These are phyloP conservation scores for Tetratostichococcus sp. DNA, from an alignment of 139 green algal genomes.

Conservation along the genomic window DNA sequence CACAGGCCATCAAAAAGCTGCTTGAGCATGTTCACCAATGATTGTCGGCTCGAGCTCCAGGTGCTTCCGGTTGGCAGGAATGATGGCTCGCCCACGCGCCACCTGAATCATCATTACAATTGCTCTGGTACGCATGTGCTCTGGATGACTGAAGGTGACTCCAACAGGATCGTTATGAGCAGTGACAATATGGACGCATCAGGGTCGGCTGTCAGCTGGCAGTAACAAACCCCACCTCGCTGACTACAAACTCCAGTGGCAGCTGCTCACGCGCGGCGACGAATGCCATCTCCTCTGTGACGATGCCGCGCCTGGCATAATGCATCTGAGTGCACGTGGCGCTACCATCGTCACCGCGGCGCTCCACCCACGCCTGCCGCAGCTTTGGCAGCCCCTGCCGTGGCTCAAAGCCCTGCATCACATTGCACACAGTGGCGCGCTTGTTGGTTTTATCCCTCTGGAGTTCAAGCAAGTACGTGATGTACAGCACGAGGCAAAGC, in stretches of 20 bases:
- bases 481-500: too few species aligned
- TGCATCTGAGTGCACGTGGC: conserved; percentile 62
- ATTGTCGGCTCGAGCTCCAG: conserved; percentile 91
- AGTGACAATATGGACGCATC: too few species aligned
- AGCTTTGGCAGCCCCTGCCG: conserved; percentile 74
- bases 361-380: conserved; percentile 72
- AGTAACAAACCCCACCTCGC: conserved; percentile 82
- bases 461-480: too few species aligned
- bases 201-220: too few species aligned
- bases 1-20: too few species aligned
- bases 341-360: conserved; percentile 40
- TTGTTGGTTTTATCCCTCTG: too few species aligned
- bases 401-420: conserved; percentile 60
- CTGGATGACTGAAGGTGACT: too few species aligned
- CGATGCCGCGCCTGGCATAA: conserved; percentile 75
- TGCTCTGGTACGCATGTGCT: too few species aligned
- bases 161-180: too few species aligned
- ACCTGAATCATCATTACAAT: conserved; percentile 63
- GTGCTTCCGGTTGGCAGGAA: conserved; percentile 93
- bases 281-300: conserved; percentile 96
- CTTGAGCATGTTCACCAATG: too few species aligned
- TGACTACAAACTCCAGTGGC: conserved; percentile 86
- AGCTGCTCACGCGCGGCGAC: conserved; percentile 79
- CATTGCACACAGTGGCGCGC: too few species aligned
- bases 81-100: conserved; percentile 91